phyloP scores from a whole-genome alignment of 495 filamentous ascomycete species.

The Xylaria palmicola region DNA sequence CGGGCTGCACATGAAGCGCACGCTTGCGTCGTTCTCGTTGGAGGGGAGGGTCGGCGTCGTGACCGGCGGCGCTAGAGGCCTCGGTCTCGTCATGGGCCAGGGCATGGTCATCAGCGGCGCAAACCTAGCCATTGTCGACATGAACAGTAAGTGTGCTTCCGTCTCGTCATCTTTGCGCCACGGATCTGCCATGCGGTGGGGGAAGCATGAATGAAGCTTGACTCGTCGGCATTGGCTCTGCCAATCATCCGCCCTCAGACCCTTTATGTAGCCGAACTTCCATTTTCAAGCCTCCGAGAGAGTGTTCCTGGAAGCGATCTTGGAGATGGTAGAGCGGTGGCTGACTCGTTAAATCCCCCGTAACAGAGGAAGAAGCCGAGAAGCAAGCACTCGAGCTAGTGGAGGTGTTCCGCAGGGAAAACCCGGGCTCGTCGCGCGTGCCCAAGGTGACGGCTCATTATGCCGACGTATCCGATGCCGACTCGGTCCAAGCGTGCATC shows the following conservation, averaged over 20 bases:
- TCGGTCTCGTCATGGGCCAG: constrained; percentile 90
- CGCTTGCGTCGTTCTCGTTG: constrained; percentile 65
- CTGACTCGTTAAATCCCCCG: not conserved
- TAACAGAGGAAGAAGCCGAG: constrained; percentile 76
- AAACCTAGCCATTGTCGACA: constrained; percentile 86
- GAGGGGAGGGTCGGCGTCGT: constrained; percentile 76
- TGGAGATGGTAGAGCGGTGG: not conserved
- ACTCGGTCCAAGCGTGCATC: constrained; percentile 71
- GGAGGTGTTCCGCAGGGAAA: constrained; percentile 69
- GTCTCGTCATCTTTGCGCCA: no score
- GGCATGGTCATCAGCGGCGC: constrained; percentile 82
- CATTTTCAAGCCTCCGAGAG: no score
- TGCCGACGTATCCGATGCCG: constrained; percentile 76
- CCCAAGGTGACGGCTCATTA: constrained; percentile 89
- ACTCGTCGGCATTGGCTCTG: no score
- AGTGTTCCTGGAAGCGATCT: not conserved
- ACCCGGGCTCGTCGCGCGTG: constrained; percentile 62
- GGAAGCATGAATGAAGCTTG: no score
- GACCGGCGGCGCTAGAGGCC: constrained; percentile 80
- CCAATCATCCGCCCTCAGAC: no score
- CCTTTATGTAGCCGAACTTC: no score
- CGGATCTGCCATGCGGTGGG: no score
- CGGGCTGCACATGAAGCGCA: constrained; percentile 50
- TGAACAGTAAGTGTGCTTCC: constrained; percentile 73
- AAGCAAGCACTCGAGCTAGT: constrained; percentile 70